Percentiles rank a stretch among this genome's conserved stretches.
These are phyloP conservation scores for Staphylotrichum tortipilum DNA, from an alignment of 495 filamentous ascomycete species.

Conservation along the genomic window DNA sequence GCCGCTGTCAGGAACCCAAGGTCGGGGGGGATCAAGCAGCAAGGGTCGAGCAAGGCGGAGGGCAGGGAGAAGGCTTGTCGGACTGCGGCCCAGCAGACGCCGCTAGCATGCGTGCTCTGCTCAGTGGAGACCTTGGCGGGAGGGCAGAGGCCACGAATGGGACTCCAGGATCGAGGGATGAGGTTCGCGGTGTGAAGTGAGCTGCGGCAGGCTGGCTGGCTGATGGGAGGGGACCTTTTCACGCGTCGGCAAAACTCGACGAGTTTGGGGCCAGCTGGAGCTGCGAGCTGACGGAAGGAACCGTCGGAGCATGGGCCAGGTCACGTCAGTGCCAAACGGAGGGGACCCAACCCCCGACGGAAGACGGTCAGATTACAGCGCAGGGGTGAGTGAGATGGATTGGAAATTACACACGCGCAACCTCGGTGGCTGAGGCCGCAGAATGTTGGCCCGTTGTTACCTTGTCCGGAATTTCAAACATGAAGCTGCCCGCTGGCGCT, in stretches of 20 bases:
- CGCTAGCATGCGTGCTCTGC: constrained; percentile 23
- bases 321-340: not conserved
- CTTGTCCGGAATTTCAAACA: no score
- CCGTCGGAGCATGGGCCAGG: constrained; percentile 3
- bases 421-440: no score
- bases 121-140: constrained; percentile 24
- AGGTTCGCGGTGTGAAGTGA: not conserved
- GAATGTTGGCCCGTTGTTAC: no score
- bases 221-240: not conserved
- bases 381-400: no score
- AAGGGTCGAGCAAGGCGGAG: constrained; percentile 14
- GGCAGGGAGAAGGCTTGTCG: constrained; percentile 16
- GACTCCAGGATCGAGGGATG: constrained; percentile 5
- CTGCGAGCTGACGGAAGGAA: constrained; percentile 2
- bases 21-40: no score
- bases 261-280: not conserved
- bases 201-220: not conserved
- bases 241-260: not conserved
- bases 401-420: no score
- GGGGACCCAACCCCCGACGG: not conserved
- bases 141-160: constrained; percentile 18
- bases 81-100: constrained; percentile 14
- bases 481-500: no score
- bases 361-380: no score
- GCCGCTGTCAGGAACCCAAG: constrained; percentile 7